Percentiles rank a stretch among this genome's conserved stretches.
phyloP scores from a whole-genome alignment of 371 early-diverging fungal genomes.

The Entomophthora muscae region DNA sequence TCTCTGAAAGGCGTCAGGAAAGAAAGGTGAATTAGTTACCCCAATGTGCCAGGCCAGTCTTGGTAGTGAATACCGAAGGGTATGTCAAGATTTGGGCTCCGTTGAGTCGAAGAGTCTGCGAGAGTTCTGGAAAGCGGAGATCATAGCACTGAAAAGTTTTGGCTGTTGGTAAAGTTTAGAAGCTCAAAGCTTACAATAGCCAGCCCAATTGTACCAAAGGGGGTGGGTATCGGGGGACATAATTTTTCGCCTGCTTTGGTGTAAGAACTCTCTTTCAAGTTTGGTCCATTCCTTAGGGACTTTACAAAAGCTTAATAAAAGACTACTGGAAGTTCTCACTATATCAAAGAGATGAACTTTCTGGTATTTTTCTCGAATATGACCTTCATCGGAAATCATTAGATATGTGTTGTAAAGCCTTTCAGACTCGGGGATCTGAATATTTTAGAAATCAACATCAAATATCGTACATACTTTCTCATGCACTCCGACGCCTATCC shows the following conservation, averaged over 20 bases:
- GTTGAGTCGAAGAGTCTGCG: constrained; percentile 27
- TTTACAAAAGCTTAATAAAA: neutral
- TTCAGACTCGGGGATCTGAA: constrained; percentile 1
- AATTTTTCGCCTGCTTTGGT: constrained; percentile 35
- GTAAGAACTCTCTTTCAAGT: constrained; percentile 38
- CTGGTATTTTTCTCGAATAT: constrained; percentile 33
- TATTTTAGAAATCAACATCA: neutral
- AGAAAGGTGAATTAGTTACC: constrained; percentile 19
- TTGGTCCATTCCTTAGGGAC: constrained; percentile 35
- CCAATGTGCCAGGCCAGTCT: constrained; percentile 78
- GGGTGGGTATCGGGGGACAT: constrained; percentile 31
- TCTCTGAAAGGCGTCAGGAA: too few species aligned
- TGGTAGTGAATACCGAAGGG: constrained; percentile 73
- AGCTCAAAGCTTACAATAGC: constrained; percentile 16
- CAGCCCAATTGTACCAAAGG: constrained; percentile 50
- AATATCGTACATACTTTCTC: constrained; percentile 21
- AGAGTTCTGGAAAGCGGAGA: constrained; percentile 58
- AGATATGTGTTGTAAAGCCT: constrained; percentile 49
- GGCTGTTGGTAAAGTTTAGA: constrained; percentile 1
- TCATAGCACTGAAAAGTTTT: constrained; percentile 42
- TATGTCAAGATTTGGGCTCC: constrained; percentile 60
- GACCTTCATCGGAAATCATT: constrained; percentile 38
- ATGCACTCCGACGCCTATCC: constrained; percentile 66
- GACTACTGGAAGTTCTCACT: constrained; percentile 8
- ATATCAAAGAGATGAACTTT: constrained; percentile 74